Evolutionary conservation across 805 yeast genomes (phyloP).

Genomic region (Schizosaccharomyces osmophilus): DNA sequence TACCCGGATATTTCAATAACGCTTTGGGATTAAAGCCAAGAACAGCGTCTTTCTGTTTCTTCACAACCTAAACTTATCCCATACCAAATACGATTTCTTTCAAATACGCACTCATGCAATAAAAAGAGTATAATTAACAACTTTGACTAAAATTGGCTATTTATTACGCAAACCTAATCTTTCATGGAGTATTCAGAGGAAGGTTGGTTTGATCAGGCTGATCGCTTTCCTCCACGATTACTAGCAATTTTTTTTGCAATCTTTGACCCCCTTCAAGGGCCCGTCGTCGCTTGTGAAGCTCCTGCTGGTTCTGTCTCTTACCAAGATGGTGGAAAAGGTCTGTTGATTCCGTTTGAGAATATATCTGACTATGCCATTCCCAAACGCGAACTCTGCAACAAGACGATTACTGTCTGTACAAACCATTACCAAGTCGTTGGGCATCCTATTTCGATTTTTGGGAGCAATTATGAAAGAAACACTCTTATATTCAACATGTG

Average conservation of each 20-base stretch:
- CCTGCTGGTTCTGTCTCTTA: slow-evolving; percentile 40
- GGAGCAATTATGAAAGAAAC: slow-evolving; percentile 60
- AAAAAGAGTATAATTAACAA: too few relatives aligned
- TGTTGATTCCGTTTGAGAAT: slow-evolving; percentile 53
- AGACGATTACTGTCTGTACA: slow-evolving; percentile 48
- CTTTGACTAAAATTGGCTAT: too few relatives aligned
- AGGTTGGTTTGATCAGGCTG: neutral
- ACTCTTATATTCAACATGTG: slow-evolving; percentile 82
- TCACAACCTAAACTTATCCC: too few relatives aligned
- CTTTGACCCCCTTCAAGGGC: slow-evolving; percentile 85
- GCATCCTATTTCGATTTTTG: slow-evolving; percentile 64
- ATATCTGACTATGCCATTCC: slow-evolving; percentile 84
- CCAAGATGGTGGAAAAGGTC: slow-evolving; percentile 12
- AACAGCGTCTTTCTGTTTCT: too few relatives aligned
- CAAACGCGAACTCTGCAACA: slow-evolving; percentile 70
- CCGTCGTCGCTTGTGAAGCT: slow-evolving; percentile 70
- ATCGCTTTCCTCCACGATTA: slow-evolving; percentile 4
- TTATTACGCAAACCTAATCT: too few relatives aligned
- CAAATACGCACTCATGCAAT: too few relatives aligned
- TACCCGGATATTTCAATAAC: too few relatives aligned
- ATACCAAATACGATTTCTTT: too few relatives aligned
- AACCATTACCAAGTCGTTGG: slow-evolving; percentile 54
- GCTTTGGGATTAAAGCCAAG: too few relatives aligned
- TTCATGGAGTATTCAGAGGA: neutral
- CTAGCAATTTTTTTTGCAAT: slow-evolving; percentile 41